phyloP scores from a whole-genome alignment of 202 grass and related monocot species.

The Carex arenaria region DNA sequence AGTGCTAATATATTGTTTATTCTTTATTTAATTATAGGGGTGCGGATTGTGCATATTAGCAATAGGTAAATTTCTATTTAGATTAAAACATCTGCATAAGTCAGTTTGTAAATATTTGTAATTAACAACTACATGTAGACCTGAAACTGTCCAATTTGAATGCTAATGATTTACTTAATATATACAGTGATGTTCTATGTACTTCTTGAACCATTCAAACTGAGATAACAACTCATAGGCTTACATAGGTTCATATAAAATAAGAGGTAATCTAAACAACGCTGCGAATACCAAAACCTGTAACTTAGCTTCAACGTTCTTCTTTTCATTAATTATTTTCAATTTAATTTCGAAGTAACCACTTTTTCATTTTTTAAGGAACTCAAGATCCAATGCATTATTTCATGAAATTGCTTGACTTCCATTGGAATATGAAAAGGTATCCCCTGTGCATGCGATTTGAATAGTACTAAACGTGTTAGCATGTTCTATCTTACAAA shows the following conservation, averaged over 20 bases:
- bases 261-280: background rate
- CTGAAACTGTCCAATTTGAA: background rate
- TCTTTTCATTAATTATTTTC: background rate
- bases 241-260: slow-evolving; percentile 9
- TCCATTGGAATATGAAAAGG: background rate
- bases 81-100: background rate
- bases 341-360: background rate
- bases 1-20: slow-evolving; percentile 11
- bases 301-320: slow-evolving; percentile 21
- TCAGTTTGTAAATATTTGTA: slow-evolving; percentile 17
- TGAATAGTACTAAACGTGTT: slow-evolving; percentile 1
- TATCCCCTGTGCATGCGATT: background rate
- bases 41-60: slow-evolving; percentile 5
- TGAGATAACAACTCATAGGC: background rate
- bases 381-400: slow-evolving; percentile 24
- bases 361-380: slow-evolving; percentile 2
- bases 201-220: background rate
- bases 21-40: slow-evolving; percentile 26
- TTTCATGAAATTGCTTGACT: background rate
- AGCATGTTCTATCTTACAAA: slow-evolving; percentile 3
- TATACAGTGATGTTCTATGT: background rate
- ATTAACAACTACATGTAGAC: background rate
- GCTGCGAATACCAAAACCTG: background rate
- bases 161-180: background rate
- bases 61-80: slow-evolving; percentile 17